Evolutionary conservation across 1,284 basidiomycete species (phyloP).

Genomic region (Cystobasidiaceae sp.): DNA sequence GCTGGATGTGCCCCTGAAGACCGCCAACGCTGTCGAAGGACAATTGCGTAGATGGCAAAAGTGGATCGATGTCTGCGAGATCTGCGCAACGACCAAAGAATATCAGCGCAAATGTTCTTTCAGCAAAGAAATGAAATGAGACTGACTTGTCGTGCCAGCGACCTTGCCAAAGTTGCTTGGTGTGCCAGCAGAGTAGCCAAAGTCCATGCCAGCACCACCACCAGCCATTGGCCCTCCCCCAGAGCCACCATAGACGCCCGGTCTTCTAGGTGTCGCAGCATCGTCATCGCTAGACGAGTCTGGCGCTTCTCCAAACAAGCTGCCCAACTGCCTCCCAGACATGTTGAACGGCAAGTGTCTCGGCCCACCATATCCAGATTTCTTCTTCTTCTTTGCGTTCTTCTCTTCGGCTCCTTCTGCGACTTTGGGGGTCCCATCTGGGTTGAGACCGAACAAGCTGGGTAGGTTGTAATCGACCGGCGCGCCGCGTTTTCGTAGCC

Average conservation of each 20-base stretch:
- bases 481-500: slow-evolving; percentile 29
- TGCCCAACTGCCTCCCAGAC: slow-evolving; percentile 42
- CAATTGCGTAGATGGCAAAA: slow-evolving; percentile 88
- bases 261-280: slow-evolving; percentile 36
- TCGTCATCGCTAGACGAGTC: slow-evolving; percentile 40
- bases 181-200: slow-evolving; percentile 32
- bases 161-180: slow-evolving; percentile 70
- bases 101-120: background rate
- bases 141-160: slow-evolving; percentile 61
- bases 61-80: slow-evolving; percentile 92
- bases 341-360: slow-evolving; percentile 29
- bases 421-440: slow-evolving; percentile 16
- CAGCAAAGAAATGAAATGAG: background rate
- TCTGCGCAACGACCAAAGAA: no score
- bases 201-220: slow-evolving; percentile 40
- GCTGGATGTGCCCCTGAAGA: slow-evolving; percentile 91
- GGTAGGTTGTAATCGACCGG: slow-evolving; percentile 48
- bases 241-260: slow-evolving; percentile 40
- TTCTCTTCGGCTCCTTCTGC: background rate
- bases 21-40: slow-evolving; percentile 98
- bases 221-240: slow-evolving; percentile 40
- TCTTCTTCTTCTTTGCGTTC: slow-evolving; percentile 25
- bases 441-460: slow-evolving; percentile 35
- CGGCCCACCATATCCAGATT: slow-evolving; percentile 16
- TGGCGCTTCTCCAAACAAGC: slow-evolving; percentile 41